A percentile compares a stretch with the other conserved stretches of the same genome.
phyloP scores from a whole-genome alignment of 1,139 yeast genomes.

The Saccharomyces pastorianus region DNA sequence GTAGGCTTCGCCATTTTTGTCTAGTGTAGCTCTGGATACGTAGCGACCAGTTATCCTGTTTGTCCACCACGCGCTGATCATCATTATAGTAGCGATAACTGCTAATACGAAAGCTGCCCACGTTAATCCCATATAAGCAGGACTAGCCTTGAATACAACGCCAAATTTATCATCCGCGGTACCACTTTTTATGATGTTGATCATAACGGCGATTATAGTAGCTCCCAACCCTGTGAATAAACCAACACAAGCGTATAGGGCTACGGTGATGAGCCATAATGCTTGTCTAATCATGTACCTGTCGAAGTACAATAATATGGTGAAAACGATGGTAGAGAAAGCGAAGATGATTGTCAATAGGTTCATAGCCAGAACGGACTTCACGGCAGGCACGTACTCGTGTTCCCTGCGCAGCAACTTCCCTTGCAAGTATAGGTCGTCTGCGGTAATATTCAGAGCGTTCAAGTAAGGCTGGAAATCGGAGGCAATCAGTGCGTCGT shows the following conservation, averaged over 20 bases:
- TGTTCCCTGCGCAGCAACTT: conserved; percentile 22
- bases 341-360: conserved; percentile 21
- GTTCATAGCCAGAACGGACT: conserved; percentile 24
- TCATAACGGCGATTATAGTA: conserved; percentile 18
- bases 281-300: conserved; percentile 3
- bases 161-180: conserved; percentile 22
- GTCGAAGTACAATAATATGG: conserved; percentile 4
- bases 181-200: conserved; percentile 23
- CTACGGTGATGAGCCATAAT: conserved; percentile 6
- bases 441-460: conserved; percentile 23
- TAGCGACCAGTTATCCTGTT: neutral
- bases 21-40: neutral
- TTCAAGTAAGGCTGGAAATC: conserved; percentile 27
- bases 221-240: conserved; percentile 17
- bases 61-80: neutral
- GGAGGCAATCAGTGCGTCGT: conserved; percentile 23
- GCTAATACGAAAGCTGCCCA: conserved; percentile 22
- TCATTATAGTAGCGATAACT: conserved; percentile 5
- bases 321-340: conserved; percentile 15
- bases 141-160: conserved; percentile 21
- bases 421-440: conserved; percentile 29
- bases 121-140: conserved; percentile 18
- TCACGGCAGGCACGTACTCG: conserved; percentile 27
- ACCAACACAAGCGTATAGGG: conserved; percentile 8
- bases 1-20: neutral